A percentile compares a stretch with the other conserved stretches of the same genome.
Conservation (phyloP, 495 filamentous ascomycete species). For the Hypoxylon fragiforme region DNA sequence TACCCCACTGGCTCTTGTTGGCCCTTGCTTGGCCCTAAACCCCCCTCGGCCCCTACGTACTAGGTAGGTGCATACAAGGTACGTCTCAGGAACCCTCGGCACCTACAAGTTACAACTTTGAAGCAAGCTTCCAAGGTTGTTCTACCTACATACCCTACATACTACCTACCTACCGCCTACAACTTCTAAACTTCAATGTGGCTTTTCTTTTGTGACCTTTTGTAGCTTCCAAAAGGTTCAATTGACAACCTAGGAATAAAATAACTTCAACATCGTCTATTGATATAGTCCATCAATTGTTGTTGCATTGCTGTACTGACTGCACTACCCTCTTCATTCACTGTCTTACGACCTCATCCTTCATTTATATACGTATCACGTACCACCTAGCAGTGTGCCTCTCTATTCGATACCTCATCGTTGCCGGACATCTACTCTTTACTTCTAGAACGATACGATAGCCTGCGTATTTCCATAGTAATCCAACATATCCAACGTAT, state of each 20-base stretch:
- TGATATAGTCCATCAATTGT: constrained; percentile 5
- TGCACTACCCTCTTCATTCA: too few species aligned
- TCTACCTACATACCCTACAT: background rate
- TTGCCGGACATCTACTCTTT: constrained; percentile 3
- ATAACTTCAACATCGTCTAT: constrained; percentile 6
- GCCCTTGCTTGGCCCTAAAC: background rate
- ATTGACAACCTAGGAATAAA: background rate
- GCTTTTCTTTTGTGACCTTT: too few species aligned
- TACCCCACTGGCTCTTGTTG: background rate
- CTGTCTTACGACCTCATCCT: constrained; percentile 4
- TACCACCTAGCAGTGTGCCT: background rate
- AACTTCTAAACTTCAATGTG: background rate
- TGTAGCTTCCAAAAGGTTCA: too few species aligned
- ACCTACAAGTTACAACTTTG: too few species aligned
- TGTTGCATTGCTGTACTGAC: too few species aligned
- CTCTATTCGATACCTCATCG: constrained; percentile 5
- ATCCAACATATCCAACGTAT: too few species aligned
- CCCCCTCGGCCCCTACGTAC: constrained; percentile 3
- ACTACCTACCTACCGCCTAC: background rate
- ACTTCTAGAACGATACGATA: too few species aligned
- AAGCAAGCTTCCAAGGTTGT: background rate
- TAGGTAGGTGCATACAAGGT: too few species aligned
- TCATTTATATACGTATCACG: constrained; percentile 14
- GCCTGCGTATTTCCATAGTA: too few species aligned
- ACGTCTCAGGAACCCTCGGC: constrained; percentile 33